Evolutionary conservation across 805 yeast genomes (phyloP).

Genomic region (Metschnikowia hibisci): DNA sequence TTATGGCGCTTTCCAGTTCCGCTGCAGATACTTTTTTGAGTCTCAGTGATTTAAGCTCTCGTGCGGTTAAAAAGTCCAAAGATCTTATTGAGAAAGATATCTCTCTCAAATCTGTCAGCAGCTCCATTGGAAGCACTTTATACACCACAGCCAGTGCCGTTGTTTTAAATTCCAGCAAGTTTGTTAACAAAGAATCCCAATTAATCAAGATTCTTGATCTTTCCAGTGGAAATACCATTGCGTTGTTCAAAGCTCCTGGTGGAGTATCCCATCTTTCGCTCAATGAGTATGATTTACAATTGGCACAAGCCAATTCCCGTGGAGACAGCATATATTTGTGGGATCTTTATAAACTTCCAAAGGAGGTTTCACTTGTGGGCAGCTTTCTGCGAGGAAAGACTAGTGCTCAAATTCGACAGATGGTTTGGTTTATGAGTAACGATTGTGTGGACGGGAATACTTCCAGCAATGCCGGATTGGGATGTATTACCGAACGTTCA

Average conservation of each 20-base stretch:
- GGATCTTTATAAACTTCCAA: constrained; percentile 54
- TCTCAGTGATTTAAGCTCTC: constrained; percentile 47
- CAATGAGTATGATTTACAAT: constrained; percentile 56
- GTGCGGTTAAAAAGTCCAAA: constrained; percentile 37
- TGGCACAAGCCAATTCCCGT: constrained; percentile 50
- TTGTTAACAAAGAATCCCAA: constrained; percentile 25
- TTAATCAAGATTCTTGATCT: constrained; percentile 48
- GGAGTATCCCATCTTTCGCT: constrained; percentile 59
- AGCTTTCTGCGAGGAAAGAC: constrained; percentile 62
- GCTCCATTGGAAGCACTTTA: constrained; percentile 29
- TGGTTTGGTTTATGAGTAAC: constrained; percentile 51
- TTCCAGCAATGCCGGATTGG: constrained; percentile 41
- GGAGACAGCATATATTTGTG: constrained; percentile 65
- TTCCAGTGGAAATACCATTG: constrained; percentile 32
- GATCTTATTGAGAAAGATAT: constrained; percentile 20
- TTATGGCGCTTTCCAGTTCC: constrained; percentile 46
- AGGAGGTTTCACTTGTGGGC: constrained; percentile 51
- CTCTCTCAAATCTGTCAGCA: constrained; percentile 29
- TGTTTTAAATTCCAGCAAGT: constrained; percentile 13
- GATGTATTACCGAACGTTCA: constrained; percentile 48
- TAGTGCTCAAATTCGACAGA: constrained; percentile 46
- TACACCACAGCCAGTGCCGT: constrained; percentile 34
- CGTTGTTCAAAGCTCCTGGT: constrained; percentile 53
- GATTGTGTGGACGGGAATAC: constrained; percentile 9
- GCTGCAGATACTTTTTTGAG: constrained; percentile 51